These are phyloP conservation scores for Rhodamnia argentea DNA, from an alignment of 345 rosid species.

Conservation along the genomic window DNA sequence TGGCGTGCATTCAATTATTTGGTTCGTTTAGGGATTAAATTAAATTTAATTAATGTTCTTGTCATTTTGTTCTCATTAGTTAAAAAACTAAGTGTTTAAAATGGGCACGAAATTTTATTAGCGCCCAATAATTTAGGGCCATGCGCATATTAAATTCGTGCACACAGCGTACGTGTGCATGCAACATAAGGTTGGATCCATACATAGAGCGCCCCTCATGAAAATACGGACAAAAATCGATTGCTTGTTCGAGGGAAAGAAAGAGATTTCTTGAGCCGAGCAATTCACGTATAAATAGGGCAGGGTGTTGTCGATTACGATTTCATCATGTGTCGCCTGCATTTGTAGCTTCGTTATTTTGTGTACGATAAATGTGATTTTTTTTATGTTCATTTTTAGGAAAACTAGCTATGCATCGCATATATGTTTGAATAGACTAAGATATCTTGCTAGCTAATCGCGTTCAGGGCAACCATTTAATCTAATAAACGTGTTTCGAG, in stretches of 20 bases:
- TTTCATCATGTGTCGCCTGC: neutral
- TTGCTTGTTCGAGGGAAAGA: neutral
- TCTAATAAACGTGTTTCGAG: no score
- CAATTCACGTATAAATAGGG: neutral
- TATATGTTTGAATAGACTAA: no score
- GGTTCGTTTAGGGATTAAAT: neutral
- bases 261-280: neutral
- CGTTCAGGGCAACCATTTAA: no score
- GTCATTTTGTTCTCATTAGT: neutral
- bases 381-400: no score
- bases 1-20: neutral
- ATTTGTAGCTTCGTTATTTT: neutral
- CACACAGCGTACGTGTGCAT: neutral
- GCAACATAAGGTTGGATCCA: neutral
- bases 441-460: no score
- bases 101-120: neutral
- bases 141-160: neutral
- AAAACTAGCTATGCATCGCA: no score
- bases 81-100: neutral
- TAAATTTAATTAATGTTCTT: neutral
- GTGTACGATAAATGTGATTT: no score
- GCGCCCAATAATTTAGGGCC: neutral
- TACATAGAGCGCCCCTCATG: neutral
- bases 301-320: no score
- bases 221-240: neutral